phyloP scores from a whole-genome alignment of 495 filamentous ascomycete genomes.

The Aspergillus coremiiformis region DNA sequence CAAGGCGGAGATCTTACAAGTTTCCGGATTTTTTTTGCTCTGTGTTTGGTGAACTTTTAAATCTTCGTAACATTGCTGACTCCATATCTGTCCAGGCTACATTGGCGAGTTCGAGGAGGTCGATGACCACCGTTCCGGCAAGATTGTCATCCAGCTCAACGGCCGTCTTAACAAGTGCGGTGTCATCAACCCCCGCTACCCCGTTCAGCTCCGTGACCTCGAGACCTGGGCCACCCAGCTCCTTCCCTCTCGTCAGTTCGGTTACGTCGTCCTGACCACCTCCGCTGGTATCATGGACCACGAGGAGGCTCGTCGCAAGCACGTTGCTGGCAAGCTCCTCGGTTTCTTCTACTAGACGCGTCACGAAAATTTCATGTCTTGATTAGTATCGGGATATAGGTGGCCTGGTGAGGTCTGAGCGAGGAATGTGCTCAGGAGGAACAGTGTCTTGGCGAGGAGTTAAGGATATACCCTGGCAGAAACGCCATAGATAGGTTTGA shows the following conservation, averaged over 20 bases:
- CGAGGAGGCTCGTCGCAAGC: constrained; percentile 97
- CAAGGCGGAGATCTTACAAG: constrained; percentile 88
- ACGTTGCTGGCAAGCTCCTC: constrained; percentile 92
- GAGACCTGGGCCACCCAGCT: constrained; percentile 99
- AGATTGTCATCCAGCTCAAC: constrained; percentile 95
- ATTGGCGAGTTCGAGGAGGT: constrained; percentile 99
- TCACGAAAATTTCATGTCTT: constrained; percentile 25
- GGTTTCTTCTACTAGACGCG: constrained; percentile 87
- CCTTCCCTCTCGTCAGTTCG: constrained; percentile 97
- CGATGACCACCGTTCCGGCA: constrained; percentile 97
- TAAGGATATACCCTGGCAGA: constrained; percentile 14
- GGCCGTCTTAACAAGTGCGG: constrained; percentile 97
- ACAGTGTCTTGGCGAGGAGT: constrained; percentile 6
- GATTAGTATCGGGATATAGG: constrained; percentile 19
- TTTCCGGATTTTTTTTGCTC: constrained; percentile 50
- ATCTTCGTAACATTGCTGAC: constrained; percentile 18
- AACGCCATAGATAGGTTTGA: constrained; percentile 22
- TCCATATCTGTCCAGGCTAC: constrained; percentile 71
- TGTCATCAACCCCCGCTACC: constrained; percentile 97
- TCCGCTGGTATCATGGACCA: constrained; percentile 99
- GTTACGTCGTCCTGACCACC: constrained; percentile 97
- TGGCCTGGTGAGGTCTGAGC: constrained; percentile 15
- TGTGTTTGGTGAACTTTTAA: constrained; percentile 19
- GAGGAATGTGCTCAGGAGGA: constrained; percentile 22
- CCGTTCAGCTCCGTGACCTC: constrained; percentile 91